phyloP scores from a whole-genome alignment of 2,329 filamentous ascomycete species.

The Aspergillus amoenus region DNA sequence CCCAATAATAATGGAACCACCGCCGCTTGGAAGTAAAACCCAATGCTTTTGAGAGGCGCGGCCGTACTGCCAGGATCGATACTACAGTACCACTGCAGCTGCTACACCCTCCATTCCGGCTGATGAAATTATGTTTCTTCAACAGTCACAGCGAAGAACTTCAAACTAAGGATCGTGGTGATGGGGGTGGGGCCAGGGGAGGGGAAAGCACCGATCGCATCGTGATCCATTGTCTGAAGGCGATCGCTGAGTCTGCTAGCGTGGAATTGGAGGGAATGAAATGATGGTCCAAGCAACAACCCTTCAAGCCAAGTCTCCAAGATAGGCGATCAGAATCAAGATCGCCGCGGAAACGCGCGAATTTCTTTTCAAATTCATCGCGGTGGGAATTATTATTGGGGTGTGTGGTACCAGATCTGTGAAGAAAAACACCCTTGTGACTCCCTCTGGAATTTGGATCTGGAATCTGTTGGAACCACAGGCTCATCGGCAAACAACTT shows the following conservation, averaged over 20 bases:
- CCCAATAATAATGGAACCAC: neutral
- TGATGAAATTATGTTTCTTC: neutral
- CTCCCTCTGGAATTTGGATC: neutral
- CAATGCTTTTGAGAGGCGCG: neutral
- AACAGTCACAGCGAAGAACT: neutral
- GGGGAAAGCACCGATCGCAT: neutral
- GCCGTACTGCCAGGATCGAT: too few species aligned
- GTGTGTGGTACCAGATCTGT: neutral
- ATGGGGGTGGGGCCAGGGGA: neutral
- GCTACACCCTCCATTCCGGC: too few species aligned
- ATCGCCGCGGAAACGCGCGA: neutral
- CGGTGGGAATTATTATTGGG: too few species aligned
- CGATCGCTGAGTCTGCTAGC: neutral
- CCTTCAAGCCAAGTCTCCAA: too few species aligned
- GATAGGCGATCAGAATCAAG: neutral
- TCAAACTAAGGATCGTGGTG: neutral
- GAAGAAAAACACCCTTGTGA: neutral
- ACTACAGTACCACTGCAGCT: too few species aligned
- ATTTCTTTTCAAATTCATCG: neutral
- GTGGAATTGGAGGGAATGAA: neutral
- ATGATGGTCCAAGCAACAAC: too few species aligned
- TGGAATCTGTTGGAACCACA: neutral
- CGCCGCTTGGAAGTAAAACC: neutral
- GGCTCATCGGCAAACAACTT: too few species aligned
- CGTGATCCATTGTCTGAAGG: slow-evolving; percentile 3